Conservation (phyloP, 2,329 filamentous ascomycete species). For the Penicillium sumatraense region DNA sequence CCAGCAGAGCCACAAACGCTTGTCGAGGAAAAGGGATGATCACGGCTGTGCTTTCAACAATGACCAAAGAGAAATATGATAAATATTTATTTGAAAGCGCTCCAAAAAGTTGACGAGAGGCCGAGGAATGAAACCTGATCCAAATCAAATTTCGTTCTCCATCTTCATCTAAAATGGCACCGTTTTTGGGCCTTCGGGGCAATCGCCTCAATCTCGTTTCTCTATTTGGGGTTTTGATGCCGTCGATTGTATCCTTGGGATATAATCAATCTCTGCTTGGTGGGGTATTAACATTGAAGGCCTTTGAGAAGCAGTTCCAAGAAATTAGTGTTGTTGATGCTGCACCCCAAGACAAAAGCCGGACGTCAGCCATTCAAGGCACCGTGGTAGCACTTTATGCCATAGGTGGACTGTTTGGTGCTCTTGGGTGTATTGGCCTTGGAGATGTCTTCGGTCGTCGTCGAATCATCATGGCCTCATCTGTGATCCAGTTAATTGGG, state of each 20-base stretch:
- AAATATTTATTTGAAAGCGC: background rate
- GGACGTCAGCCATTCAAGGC: constrained; percentile 13
- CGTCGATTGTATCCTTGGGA: constrained; percentile 17
- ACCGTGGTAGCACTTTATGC: constrained; percentile 20
- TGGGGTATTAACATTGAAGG: constrained; percentile 18
- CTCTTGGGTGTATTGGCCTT: constrained; percentile 16
- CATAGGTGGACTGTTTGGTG: constrained; percentile 16
- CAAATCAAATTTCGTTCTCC: background rate
- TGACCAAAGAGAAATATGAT: no score
- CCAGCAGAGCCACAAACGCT: background rate
- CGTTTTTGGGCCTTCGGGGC: constrained; percentile 19
- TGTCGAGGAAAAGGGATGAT: background rate
- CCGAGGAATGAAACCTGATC: background rate
- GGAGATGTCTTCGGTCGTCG: constrained; percentile 19
- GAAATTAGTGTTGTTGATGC: constrained; percentile 11
- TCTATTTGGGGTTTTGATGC: constrained; percentile 17
- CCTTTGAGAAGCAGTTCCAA: constrained; percentile 16
- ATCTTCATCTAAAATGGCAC: constrained; percentile 5
- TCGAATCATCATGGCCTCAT: constrained; percentile 11
- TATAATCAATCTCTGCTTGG: constrained; percentile 22
- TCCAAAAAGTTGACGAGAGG: background rate
- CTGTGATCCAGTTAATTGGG: constrained; percentile 14
- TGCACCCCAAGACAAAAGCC: constrained; percentile 4
- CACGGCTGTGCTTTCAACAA: background rate
- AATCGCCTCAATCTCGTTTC: constrained; percentile 16